Conservation (phyloP, 2,329 filamentous ascomycete species). For the Xylariaceae sp. region DNA sequence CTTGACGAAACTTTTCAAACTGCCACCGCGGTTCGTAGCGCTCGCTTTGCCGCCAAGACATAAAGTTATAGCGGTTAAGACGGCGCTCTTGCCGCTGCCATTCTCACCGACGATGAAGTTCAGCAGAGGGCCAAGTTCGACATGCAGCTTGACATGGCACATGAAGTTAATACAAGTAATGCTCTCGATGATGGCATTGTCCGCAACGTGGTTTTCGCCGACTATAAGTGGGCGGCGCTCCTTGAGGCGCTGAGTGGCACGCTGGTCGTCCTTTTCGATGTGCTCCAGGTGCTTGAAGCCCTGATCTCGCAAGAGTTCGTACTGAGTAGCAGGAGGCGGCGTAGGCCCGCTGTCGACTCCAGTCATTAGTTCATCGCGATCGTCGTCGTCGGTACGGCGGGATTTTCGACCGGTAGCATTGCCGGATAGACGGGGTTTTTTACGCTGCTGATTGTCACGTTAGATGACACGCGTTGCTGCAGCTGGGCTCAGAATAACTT, state of each 20-base stretch:
- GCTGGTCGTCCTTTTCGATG: slow-evolving; percentile 54
- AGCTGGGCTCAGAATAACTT: slow-evolving; percentile 4
- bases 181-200: slow-evolving; percentile 81
- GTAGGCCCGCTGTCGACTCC: slow-evolving; percentile 24
- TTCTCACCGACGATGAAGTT: slow-evolving; percentile 99
- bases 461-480: slow-evolving; percentile 1
- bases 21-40: slow-evolving; percentile 85
- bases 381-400: slow-evolving; percentile 30
- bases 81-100: slow-evolving; percentile 94
- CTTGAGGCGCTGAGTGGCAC: slow-evolving; percentile 59
- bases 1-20: slow-evolving; percentile 85
- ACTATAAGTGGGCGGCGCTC: slow-evolving; percentile 44
- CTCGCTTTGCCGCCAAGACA: slow-evolving; percentile 94
- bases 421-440: slow-evolving; percentile 36
- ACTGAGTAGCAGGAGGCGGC: slow-evolving; percentile 51
- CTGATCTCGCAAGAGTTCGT: slow-evolving; percentile 55
- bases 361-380: slow-evolving; percentile 22
- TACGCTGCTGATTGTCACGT: slow-evolving; percentile 30
- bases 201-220: slow-evolving; percentile 67
- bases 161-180: slow-evolving; percentile 92
- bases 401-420: slow-evolving; percentile 19
- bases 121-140: slow-evolving; percentile 85
- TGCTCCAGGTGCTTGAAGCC: slow-evolving; percentile 54
- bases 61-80: slow-evolving; percentile 85
- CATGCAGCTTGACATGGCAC: slow-evolving; percentile 80